Base-by-base conservation (phyloP, 768 basidiomycete genomes). In the Candolleomyces efflorescens region DNA sequence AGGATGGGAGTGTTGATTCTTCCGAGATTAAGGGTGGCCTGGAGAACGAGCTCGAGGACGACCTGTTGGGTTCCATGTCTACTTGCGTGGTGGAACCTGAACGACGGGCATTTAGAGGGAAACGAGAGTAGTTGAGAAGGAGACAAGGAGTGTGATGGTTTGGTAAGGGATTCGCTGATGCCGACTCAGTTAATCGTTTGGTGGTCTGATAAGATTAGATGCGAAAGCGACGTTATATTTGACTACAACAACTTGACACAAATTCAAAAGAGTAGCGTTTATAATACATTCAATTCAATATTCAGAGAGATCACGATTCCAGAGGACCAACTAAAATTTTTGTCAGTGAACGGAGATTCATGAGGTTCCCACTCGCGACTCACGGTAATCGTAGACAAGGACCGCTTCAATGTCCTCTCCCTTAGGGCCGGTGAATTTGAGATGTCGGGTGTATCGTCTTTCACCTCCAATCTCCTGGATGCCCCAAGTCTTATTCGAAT, bases 361-460 rank as follows among this genome's bases (percentile, higher is more conserved):
- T 27, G 9, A 27, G 27, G 27, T 27, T 27, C 27, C 5, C 5
- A 10, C 12, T 11, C 22, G 17, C n/a, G 36, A 71, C 86, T 69
- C 53, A 89, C 87, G 56, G 61, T 89, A 89, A 64, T 90, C 86
- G 59, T 89, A 91, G 18, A 86, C 75, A 38, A 90, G 66, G 43
- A 75, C 79, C 10, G 76, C 73, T 56, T 81, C 73, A 50, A 89
- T 82, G 37, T 82, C 80, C 62, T 86, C 79, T 10, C 74, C 82
- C 32, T 73, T 65, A 3, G 86, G 80, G 0, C 86, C 86, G 5
- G 79, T 82, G 68, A 90, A 90, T 60, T 79, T 76, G 60, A 88
- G 70, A 62, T 80, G 83, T 55, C 87, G 77, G 3, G 78, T 74
- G 62, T 89, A 84, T 59, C 85, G 74, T 63, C 84, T 80, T 65